Conservation (phyloP, 495 filamentous ascomycete species). For the Hyphodiscus hymeniophilus region DNA sequence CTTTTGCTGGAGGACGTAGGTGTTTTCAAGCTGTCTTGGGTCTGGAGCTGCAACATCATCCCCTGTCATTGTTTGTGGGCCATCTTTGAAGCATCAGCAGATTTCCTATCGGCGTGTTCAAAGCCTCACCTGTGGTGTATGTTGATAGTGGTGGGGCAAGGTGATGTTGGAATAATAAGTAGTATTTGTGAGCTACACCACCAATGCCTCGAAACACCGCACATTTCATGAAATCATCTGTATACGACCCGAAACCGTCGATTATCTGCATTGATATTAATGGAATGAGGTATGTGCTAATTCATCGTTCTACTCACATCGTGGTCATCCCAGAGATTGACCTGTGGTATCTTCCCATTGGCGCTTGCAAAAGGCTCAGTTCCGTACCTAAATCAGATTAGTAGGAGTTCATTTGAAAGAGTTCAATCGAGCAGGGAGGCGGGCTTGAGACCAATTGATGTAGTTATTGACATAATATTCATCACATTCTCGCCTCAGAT, state of each 20-base stretch:
- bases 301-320: slow-evolving; percentile 35
- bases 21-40: slow-evolving; percentile 56
- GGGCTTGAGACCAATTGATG: slow-evolving; percentile 49
- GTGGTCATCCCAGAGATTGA: slow-evolving; percentile 96
- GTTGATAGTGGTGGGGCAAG: slow-evolving; percentile 73
- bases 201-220: slow-evolving; percentile 88
- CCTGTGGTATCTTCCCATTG: slow-evolving; percentile 80
- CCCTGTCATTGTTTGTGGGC: slow-evolving; percentile 39
- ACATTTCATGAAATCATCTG: slow-evolving; percentile 88
- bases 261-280: slow-evolving; percentile 55
- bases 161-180: slow-evolving; percentile 92
- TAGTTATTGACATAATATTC: slow-evolving; percentile 90
- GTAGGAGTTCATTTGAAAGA: neutral
- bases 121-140: slow-evolving; percentile 53
- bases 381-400: slow-evolving; percentile 40
- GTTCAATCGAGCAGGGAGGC: neutral
- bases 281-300: neutral
- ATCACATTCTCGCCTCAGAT: slow-evolving; percentile 69
- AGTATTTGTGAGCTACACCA: slow-evolving; percentile 80
- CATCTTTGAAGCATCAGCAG: slow-evolving; percentile 28
- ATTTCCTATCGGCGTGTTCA: neutral
- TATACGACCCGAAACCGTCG: slow-evolving; percentile 89
- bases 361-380: slow-evolving; percentile 74
- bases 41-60: slow-evolving; percentile 37
- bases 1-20: slow-evolving; percentile 54